These are phyloP conservation scores for Lachancea cidri DNA, from an alignment of 805 yeast genomes.

Conservation along the genomic window DNA sequence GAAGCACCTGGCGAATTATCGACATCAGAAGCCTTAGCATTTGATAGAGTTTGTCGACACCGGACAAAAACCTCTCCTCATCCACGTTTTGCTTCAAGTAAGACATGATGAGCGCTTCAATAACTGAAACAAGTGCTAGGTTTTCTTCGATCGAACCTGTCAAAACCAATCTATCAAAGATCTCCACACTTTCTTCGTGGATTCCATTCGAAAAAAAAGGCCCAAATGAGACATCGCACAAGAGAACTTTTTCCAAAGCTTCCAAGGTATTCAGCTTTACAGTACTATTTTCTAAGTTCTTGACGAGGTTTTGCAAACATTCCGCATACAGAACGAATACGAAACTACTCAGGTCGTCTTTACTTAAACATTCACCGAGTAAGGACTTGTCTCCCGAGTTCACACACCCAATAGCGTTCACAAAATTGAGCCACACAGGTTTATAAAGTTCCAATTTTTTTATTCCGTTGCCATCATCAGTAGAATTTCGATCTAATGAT, in stretches of 20 bases:
- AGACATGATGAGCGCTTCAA: slow-evolving; percentile 47
- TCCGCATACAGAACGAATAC: slow-evolving; percentile 79
- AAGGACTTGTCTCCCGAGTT: slow-evolving; percentile 45
- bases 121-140: slow-evolving; percentile 46
- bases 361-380: slow-evolving; percentile 43
- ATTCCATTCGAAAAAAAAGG: slow-evolving; percentile 61
- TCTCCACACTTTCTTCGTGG: slow-evolving; percentile 69
- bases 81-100: slow-evolving; percentile 28
- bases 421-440: slow-evolving; percentile 67
- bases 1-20: slow-evolving; percentile 54
- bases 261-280: slow-evolving; percentile 36
- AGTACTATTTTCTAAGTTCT: slow-evolving; percentile 26
- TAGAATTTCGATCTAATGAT: too few relatives aligned
- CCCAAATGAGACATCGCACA: slow-evolving; percentile 50
- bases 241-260: slow-evolving; percentile 53
- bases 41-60: slow-evolving; percentile 79
- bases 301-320: slow-evolving; percentile 69
- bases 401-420: slow-evolving; percentile 67
- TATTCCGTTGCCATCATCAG: background rate
- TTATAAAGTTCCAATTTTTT: slow-evolving; percentile 9
- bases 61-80: slow-evolving; percentile 43
- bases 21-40: slow-evolving; percentile 63
- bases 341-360: slow-evolving; percentile 55
- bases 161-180: slow-evolving; percentile 65
- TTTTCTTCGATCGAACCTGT: slow-evolving; percentile 51